These are phyloP conservation scores for Orbilia quercus DNA, from an alignment of 2,329 filamentous ascomycete species.

Conservation along the genomic window DNA sequence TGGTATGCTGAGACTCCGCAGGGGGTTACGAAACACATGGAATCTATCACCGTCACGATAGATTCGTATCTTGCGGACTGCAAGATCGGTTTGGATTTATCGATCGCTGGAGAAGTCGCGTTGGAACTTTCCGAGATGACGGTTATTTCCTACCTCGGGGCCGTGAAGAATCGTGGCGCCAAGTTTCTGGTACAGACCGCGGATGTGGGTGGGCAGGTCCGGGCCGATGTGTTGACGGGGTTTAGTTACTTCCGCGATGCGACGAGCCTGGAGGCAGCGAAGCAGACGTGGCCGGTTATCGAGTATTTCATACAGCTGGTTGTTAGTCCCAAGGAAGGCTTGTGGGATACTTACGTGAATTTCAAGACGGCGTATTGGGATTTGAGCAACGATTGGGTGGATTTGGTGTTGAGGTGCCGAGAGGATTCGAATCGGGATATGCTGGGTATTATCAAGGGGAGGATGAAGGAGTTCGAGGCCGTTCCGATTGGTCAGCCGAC, in stretches of 20 bases:
- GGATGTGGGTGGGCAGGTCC: constrained; percentile 70
- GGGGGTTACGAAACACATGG: constrained; percentile 74
- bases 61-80: constrained; percentile 88
- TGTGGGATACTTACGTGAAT: constrained; percentile 80
- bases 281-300: constrained; percentile 90
- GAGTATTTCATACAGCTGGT: constrained; percentile 84
- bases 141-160: constrained; percentile 82
- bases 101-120: constrained; percentile 91
- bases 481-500: constrained; percentile 81
- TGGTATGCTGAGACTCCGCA: constrained; percentile 77
- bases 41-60: constrained; percentile 92
- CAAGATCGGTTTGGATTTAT: constrained; percentile 68
- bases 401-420: constrained; percentile 83
- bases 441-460: constrained; percentile 86
- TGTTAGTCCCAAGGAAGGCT: constrained; percentile 75
- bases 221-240: constrained; percentile 80
- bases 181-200: constrained; percentile 77
- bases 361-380: constrained; percentile 95
- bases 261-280: constrained; percentile 80
- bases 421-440: constrained; percentile 95
- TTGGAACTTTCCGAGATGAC: constrained; percentile 74
- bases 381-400: constrained; percentile 93
- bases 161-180: constrained; percentile 87
- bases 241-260: constrained; percentile 87
- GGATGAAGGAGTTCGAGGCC: constrained; percentile 85